Percentiles rank a stretch among this genome's conserved stretches.
phyloP scores from a whole-genome alignment of 2,329 filamentous ascomycete species.

The Geosmithia flava region DNA sequence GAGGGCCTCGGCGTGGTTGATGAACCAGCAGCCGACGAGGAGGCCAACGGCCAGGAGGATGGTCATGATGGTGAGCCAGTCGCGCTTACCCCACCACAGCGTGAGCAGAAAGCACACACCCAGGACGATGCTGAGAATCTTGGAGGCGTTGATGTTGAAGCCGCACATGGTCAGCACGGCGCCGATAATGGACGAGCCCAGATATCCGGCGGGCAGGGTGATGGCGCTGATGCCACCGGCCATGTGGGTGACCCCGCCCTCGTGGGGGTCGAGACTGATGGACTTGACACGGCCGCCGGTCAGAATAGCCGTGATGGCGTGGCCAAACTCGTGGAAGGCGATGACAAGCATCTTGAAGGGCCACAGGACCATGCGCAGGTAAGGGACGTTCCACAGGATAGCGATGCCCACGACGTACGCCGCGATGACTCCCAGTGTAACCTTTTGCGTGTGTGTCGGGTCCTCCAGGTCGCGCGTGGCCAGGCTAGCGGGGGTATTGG shows the following conservation, averaged over 20 bases:
- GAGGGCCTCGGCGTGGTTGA: conserved; percentile 60
- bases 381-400: conserved; percentile 68
- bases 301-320: conserved; percentile 59
- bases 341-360: conserved; percentile 84
- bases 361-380: conserved; percentile 63
- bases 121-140: conserved; percentile 62
- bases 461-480: conserved; percentile 38
- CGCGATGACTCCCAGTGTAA: conserved; percentile 60
- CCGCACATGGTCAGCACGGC: conserved; percentile 68
- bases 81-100: conserved; percentile 67
- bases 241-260: conserved; percentile 72
- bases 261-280: conserved; percentile 64
- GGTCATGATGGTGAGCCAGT: conserved; percentile 66
- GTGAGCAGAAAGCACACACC: conserved; percentile 67
- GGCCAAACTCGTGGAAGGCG: conserved; percentile 70
- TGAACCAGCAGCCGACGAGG: conserved; percentile 68
- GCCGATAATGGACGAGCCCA: conserved; percentile 66
- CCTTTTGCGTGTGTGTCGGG: conserved; percentile 54
- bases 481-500: conserved; percentile 13
- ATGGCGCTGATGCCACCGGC: conserved; percentile 57
- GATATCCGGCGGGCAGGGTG: conserved; percentile 65
- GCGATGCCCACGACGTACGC: conserved; percentile 64
- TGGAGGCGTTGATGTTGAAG: conserved; percentile 71
- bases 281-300: conserved; percentile 65
- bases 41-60: conserved; percentile 58